Percentiles rank a stretch among this genome's conserved stretches.
Evolutionary conservation across 2,329 filamentous ascomycete genomes (phyloP).

Genomic region (Beauveria pseudobassiana): DNA sequence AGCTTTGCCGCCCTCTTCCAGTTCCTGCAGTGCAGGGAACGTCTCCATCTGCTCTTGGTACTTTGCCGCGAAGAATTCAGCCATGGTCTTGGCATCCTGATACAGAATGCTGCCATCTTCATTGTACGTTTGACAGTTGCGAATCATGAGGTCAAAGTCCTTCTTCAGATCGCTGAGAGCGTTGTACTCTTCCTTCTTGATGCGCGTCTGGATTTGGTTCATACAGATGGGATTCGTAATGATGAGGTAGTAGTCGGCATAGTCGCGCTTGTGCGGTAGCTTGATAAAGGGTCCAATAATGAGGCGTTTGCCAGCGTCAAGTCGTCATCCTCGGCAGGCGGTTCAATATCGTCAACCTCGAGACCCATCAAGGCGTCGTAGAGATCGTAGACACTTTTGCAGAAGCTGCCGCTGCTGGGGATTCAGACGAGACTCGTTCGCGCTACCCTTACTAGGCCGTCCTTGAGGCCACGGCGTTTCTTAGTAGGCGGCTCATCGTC

Average conservation of each 20-base stretch:
- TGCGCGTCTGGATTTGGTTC: conserved; percentile 89
- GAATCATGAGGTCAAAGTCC: conserved; percentile 78
- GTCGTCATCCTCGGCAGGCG: conserved; percentile 49
- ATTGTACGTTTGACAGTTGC: conserved; percentile 92
- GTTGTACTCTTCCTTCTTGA: conserved; percentile 91
- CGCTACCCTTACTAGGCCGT: conserved; percentile 52
- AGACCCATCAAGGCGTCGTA: conserved; percentile 77
- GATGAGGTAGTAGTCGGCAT: conserved; percentile 90
- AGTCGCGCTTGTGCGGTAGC: conserved; percentile 79
- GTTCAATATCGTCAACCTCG: conserved; percentile 66
- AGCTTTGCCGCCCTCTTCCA: conserved; percentile 40
- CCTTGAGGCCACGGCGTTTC: conserved; percentile 66
- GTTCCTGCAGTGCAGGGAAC: conserved; percentile 47
- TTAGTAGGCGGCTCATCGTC: conserved; percentile 73
- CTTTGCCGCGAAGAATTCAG: conserved; percentile 53
- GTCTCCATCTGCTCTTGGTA: conserved; percentile 46
- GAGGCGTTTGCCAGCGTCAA: conserved; percentile 58
- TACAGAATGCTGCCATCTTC: conserved; percentile 91
- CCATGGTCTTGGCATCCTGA: conserved; percentile 85
- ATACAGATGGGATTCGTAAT: conserved; percentile 92
- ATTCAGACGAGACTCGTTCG: conserved; percentile 42
- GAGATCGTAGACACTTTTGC: conserved; percentile 65
- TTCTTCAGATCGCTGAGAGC: conserved; percentile 70
- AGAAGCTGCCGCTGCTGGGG: conserved; percentile 66
- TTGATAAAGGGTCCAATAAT: conserved; percentile 94